phyloP scores from a whole-genome alignment of 441 rosid genomes.

The Populus trichocarpa region DNA sequence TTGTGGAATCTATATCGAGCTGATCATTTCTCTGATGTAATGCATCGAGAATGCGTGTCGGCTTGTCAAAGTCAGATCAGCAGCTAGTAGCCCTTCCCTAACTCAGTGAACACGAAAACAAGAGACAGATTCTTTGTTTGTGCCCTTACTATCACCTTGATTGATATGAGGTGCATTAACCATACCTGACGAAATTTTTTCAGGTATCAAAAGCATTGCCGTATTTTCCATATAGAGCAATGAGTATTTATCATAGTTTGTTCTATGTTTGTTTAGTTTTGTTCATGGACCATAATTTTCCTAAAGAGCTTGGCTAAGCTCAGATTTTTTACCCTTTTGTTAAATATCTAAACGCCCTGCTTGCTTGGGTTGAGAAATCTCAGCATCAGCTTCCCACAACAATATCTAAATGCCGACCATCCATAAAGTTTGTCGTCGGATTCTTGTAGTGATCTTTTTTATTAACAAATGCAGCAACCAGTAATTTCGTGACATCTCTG shows the following conservation, averaged over 20 bases:
- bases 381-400: background rate
- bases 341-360: background rate
- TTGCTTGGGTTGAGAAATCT: background rate
- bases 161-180: background rate
- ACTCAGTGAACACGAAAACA: background rate
- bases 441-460: constrained; percentile 1
- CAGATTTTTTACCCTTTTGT: background rate
- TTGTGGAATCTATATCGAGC: background rate
- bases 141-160: background rate
- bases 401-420: constrained; percentile 11
- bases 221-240: constrained; percentile 3
- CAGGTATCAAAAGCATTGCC: background rate
- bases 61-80: background rate
- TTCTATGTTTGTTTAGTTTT: constrained; percentile 13
- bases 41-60: background rate
- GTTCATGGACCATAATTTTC: background rate
- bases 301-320: background rate
- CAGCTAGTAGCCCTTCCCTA: background rate
- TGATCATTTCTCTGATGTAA: background rate
- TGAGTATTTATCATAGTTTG: constrained; percentile 6
- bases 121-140: background rate
- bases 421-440: constrained; percentile 32
- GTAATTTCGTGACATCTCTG: constrained; percentile 14
- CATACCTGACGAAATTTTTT: background rate
- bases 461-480: constrained; percentile 15